Base-by-base conservation (phyloP, 371 early-diverging fungal species). In the Mortierella sp. region DNA sequence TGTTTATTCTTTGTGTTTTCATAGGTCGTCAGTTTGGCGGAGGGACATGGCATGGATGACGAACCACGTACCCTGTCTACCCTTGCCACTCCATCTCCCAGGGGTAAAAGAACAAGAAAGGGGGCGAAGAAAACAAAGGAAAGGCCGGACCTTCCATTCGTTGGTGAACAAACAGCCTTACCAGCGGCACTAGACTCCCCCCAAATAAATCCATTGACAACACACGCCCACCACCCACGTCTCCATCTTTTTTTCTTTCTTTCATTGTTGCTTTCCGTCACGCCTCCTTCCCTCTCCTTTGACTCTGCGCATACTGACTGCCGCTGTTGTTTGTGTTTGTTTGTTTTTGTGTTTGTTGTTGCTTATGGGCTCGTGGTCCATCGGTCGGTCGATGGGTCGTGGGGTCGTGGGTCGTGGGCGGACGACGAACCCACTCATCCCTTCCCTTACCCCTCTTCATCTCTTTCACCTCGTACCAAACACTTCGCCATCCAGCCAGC, bases 31-130 rank as follows among this genome's bases (percentile, higher is more conserved):
- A 16, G 42, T 38, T 5, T 38, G 42, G 71, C n/a, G 16, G 72
- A 26, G 31, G 34, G 68, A 68, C 68, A 68, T 21, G 34, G 50
- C 0, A 9, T 55, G 21, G 68, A 68, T 31, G 38, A 58, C 58
- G 76, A 70, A 70, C 72, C 72, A 31, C 54, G 48, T 68, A 42
- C 57, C 60, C 34, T 79, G 31, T 70, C 75, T 48, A 50, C 58
- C 24, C 70, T 34, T 54, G 24, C 50, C 58, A 2, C 54, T 28
- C 19, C 28, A 21, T 34, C 31, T 42, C 9, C 44, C 42, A 21
- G 42, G 44, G 42, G 42, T 21, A 38, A 14, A 28, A 10, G 24
- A 34, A 21, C 21, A 2, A 16, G 38, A 2, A 31, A 31, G 44
- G 44, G 2, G 34, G 44, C 26, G 44, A 52, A 50, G n/a, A 50